phyloP scores from a whole-genome alignment of 768 basidiomycete genomes.

The Boletales sp. region DNA sequence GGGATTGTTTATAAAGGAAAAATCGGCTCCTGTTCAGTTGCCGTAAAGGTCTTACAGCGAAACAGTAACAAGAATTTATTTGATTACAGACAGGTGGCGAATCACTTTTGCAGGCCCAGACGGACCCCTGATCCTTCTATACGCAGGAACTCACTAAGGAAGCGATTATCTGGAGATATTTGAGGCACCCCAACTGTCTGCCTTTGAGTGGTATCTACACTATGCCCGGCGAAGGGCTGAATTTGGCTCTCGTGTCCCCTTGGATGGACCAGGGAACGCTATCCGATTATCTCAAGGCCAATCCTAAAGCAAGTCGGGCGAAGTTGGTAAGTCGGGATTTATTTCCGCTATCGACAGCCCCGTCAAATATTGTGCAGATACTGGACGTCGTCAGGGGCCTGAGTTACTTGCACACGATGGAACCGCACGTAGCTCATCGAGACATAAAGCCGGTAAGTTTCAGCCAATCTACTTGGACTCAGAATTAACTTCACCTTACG shows the following conservation, averaged over 20 bases:
- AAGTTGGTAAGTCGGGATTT: constrained; percentile 28
- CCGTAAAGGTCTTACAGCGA: constrained; percentile 21
- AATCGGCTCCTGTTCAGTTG: constrained; percentile 20
- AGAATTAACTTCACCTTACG: constrained; percentile 7
- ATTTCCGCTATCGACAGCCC: neutral
- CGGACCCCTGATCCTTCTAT: neutral
- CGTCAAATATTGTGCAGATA: constrained; percentile 27
- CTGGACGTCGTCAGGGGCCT: constrained; percentile 43
- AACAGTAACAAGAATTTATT: neutral
- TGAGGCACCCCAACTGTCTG: constrained; percentile 34
- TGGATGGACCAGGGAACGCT: constrained; percentile 38
- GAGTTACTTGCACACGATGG: constrained; percentile 39
- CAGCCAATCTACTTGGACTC: neutral
- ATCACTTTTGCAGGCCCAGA: neutral
- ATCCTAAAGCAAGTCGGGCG: constrained; percentile 23
- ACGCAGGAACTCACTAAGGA: constrained; percentile 28
- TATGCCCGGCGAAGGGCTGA: constrained; percentile 12
- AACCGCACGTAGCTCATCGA: constrained; percentile 33
- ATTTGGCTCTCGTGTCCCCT: constrained; percentile 33
- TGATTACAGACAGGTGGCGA: constrained; percentile 17
- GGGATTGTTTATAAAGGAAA: constrained; percentile 20
- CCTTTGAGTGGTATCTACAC: constrained; percentile 33
- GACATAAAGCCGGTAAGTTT: constrained; percentile 30
- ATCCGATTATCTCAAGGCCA: constrained; percentile 23
- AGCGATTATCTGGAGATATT: constrained; percentile 32